Evolutionary conservation across 352 stramenopile species (phyloP), one percentile per base, ranked within the genome.

Genomic region (Phytophthora boehmeriae): DNA sequence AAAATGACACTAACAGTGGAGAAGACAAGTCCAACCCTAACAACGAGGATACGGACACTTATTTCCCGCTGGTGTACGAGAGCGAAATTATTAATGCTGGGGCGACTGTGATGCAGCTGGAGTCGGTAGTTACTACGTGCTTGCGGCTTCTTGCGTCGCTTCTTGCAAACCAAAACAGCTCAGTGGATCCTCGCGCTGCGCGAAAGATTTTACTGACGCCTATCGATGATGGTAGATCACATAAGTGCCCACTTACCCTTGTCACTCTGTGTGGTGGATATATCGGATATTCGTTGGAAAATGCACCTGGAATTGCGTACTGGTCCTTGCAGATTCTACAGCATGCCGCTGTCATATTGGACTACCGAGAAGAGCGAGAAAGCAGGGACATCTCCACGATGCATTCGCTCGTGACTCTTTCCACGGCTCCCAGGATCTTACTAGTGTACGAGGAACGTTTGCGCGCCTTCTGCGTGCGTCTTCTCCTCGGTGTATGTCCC

Each of bases 301-400:
- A 84, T 16, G 59, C 68, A 8, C 50, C 66, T 44, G 59, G 54
- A 8, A 65, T 89, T 58, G 68, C 71, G 9, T 66, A 71, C 19
- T 75, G 59, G 71, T 86, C 79, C 30, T 59, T 91, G 25, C 70
- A 68, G 42, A 75, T 89, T 39, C 54, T 91, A 34, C 71, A 80
- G n/a, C 75, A 68, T 43, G 78, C 76, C 2, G 71, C 78, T 30
- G 58, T 73, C 22, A 51, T 63, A 10, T 43, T 78, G 27, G 62
- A 78, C 49, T 66, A 55, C 32, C 58, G 63, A 38, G 13, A 64
- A 22, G 62, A 71, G 17, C 46, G 50, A 43, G 58, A 67, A 34
- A 64, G 23, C 14, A 5, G 27, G 14, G 48, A 59, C 48, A 9
- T 69, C 13, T 59, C 54, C 11, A 73, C 58, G 11, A 76, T 74